Evolutionary conservation across 768 basidiomycete species (phyloP).

Genomic region (Aureoboletus auriporus): DNA sequence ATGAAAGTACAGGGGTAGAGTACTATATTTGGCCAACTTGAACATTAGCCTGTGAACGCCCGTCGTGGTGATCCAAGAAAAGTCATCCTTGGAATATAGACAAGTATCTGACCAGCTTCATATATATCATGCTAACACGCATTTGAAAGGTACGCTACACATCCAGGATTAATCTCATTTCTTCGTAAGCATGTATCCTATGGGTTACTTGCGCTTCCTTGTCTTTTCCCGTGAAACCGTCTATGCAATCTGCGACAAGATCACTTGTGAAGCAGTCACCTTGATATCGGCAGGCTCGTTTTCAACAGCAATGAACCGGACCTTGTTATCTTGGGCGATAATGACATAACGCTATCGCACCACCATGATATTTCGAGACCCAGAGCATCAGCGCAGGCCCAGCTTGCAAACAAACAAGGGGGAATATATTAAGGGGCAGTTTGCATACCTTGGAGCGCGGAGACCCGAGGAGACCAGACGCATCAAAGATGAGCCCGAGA

Average conservation of each 20-base stretch:
- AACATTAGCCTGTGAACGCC: too few species aligned
- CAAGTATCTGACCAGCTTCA: too few species aligned
- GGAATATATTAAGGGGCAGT: too few species aligned
- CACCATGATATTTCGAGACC: conserved; percentile 15
- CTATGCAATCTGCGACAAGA: conserved; percentile 34
- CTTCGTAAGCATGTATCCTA: too few species aligned
- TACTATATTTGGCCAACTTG: too few species aligned
- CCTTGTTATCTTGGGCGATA: conserved; percentile 54
- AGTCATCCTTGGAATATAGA: too few species aligned
- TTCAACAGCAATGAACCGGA: conserved; percentile 52
- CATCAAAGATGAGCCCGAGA: conserved; percentile 61
- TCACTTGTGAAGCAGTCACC: conserved; percentile 41
- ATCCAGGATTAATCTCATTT: too few species aligned
- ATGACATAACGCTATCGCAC: conserved; percentile 44
- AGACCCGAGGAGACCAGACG: conserved; percentile 56
- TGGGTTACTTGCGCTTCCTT: too few species aligned
- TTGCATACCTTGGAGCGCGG: conserved; percentile 57
- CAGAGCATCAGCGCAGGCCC: background rate
- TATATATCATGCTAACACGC: too few species aligned
- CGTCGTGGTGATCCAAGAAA: too few species aligned
- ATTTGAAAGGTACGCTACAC: background rate
- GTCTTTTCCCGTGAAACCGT: too few species aligned
- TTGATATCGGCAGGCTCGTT: conserved; percentile 41
- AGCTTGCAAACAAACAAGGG: background rate
- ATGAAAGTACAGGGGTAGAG: too few species aligned